Base-by-base conservation (phyloP, 1,139 yeast genomes). In the Yamadazyma dendronema region DNA sequence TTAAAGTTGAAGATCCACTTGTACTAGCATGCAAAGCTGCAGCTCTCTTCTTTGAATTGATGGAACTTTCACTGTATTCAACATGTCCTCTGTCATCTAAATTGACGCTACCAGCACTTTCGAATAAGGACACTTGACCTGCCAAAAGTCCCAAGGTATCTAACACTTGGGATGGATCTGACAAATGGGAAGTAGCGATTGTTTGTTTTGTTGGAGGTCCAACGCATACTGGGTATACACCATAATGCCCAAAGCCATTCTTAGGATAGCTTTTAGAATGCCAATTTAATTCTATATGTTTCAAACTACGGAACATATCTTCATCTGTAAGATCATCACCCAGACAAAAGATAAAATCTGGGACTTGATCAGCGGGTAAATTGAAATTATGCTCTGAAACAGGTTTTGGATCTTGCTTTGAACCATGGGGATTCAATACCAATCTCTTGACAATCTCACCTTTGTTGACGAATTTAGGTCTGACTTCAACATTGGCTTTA, bases 311-410 rank as follows among this genome's bases (percentile, higher is more conserved):
- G 61, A 92, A 92, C 99, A 92, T 92, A 56, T 92, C 98, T 60
- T 92, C 99, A 60, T 92, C 99, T 0, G 99, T 94, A 36, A 84
- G 74, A 59, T 92, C 99, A 60, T 92, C 99, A 33, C 99, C 99
- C 33, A 88, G 67, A 64, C 97, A 92, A 39, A 90, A 62, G 34
- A 86, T 77, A 54, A 94, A 92, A 53, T 86, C 96, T 0, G 96
- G 92, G 34, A 79, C 67, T 35, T 75, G 70, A 2, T 71, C 74
- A 19, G 62, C 57, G 0, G 69, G 54, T 17, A 74, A 62, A n/a
- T 59, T 58, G 44, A 46, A 54, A 14, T 47, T 50, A 32, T 46
- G 44, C 21, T 49, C 51, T 13, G 48, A 59, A 39, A 49, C 61
- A 41, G 53, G 61, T 35, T 50, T 50, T 33, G 62, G 67, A 41